Evolutionary conservation across 1,139 yeast genomes (phyloP), one percentile per base, ranked within the genome.

Genomic region (Kodamaea derodonti): DNA sequence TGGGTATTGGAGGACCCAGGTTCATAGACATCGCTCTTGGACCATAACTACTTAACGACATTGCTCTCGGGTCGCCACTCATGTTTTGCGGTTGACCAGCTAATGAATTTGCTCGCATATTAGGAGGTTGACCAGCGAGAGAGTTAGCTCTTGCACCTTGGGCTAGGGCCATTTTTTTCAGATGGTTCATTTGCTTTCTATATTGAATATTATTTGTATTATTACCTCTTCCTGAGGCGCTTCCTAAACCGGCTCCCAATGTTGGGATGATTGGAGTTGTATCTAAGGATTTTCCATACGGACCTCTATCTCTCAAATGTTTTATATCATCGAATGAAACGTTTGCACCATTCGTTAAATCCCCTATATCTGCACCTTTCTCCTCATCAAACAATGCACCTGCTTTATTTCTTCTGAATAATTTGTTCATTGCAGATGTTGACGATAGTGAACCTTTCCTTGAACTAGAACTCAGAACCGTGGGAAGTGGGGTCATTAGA

Each of bases 251-350:
- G 9, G 48, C 38, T 0, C 70, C 66, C 10, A 83, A 37, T 0
- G 86, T 80, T 8, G 94, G 94, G 28, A 84, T 83, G 43, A 81
- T 77, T 4, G 92, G 90, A 0, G 86, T 72, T 0, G 88, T 72
- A 46, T 80, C 87, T 36, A 63, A 54, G 15, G 60, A 46, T 24
- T 56, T 54, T 2, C 82, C 82, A 49, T 80, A 80, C 14, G 69
- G 76, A 4, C 86, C 87, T 29, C 79, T 66, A 44, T 80, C 84
- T 36, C 83, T 65, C 2, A 80, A 60, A 38, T 79, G 81, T 22
- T 77, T 61, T 10, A 84, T 64, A 48, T 83, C 90, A 42, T 76
- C 77, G 44, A 80, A 78, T 0, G 86, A 73, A 41, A 82, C 66
- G 28, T 64, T 60, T 3, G 61, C 58, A 2, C 69, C 65, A 20